Conservation (phyloP, 139 green algal species). For the Edaphochlamys debaryana region DNA sequence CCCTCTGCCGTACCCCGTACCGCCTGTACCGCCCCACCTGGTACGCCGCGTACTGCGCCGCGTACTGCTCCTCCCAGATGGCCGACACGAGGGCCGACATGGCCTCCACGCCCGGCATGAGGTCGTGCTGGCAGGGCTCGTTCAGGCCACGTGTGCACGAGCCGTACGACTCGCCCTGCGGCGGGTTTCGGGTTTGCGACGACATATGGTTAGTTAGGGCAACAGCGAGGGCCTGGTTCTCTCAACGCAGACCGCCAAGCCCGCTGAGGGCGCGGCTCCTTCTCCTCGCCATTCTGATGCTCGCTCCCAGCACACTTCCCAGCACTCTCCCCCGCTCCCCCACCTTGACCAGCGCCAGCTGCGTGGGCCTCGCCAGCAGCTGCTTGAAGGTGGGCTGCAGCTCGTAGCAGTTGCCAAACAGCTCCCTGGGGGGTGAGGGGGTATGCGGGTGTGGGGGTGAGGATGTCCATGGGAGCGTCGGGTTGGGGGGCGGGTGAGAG, state of each 20-base stretch:
- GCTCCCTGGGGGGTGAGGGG: constrained; percentile 26
- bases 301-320: no score
- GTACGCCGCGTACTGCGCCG: not conserved
- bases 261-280: no score
- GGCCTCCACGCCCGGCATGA: constrained; percentile 58
- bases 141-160: constrained; percentile 20
- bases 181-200: no score
- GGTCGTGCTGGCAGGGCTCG: constrained; percentile 33
- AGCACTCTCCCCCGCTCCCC: not conserved
- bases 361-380: constrained; percentile 80
- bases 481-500: no score
- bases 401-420: constrained; percentile 97
- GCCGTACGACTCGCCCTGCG: constrained; percentile 38
- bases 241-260: no score
- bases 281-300: no score
- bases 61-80: constrained; percentile 58
- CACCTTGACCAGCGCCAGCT: constrained; percentile 78
- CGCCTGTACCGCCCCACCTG: no score
- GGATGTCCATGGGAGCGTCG: no score
- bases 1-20: no score
- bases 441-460: no score
- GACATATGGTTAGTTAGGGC: not conserved
- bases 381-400: constrained; percentile 87
- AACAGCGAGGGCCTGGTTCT: not conserved
- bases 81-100: constrained; percentile 69